These are phyloP conservation scores for Verbascum thapsus DNA, from an alignment of 257 asterid species.

Conservation along the genomic window DNA sequence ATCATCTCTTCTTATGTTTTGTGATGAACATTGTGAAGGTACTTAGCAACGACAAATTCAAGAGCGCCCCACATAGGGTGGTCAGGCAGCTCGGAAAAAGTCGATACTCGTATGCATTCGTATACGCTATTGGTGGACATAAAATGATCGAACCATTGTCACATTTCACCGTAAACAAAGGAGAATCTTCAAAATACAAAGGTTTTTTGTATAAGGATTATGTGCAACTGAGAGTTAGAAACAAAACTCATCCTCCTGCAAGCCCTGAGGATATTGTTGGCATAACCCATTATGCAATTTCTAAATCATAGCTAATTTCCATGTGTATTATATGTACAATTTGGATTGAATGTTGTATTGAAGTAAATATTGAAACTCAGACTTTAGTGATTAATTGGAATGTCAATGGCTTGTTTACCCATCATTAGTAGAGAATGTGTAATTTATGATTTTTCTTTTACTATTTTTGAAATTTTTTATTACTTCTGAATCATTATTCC, in stretches of 20 bases:
- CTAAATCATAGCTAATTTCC: too few species aligned
- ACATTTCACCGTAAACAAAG: conserved; percentile 34
- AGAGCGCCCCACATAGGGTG: conserved; percentile 47
- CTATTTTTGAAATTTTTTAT: too few species aligned
- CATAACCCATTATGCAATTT: conserved; percentile 32
- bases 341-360: too few species aligned
- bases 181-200: conserved; percentile 33
- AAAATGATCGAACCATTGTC: conserved; percentile 42
- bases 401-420: too few species aligned
- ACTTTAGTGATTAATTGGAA: too few species aligned
- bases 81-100: conserved; percentile 40
- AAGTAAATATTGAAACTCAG: too few species aligned
- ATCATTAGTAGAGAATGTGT: too few species aligned
- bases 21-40: conserved; percentile 28
- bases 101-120: conserved; percentile 35
- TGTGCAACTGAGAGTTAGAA: conserved; percentile 30
- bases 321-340: too few species aligned
- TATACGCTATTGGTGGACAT: conserved; percentile 36
- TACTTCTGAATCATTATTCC: too few species aligned
- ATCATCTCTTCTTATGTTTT: too few species aligned
- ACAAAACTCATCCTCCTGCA: conserved; percentile 36
- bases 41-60: conserved; percentile 35
- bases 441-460: too few species aligned
- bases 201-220: conserved; percentile 39
- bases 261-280: conserved; percentile 35